Evolutionary conservation across 1,284 basidiomycete genomes (phyloP).

Genomic region (Naganishia cerealis): DNA sequence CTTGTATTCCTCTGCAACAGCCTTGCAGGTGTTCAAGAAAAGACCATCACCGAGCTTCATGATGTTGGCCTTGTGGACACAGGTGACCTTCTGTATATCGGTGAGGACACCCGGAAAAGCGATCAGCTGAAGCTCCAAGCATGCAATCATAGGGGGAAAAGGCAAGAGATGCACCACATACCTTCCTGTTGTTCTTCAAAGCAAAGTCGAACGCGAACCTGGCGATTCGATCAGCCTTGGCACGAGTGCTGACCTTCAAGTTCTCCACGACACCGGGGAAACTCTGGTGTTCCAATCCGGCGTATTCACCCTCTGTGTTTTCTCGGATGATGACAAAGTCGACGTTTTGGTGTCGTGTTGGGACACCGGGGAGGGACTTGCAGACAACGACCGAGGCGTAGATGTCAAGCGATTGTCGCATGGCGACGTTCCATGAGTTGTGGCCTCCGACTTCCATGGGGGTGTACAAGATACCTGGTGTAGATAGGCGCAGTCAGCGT

Average conservation of each 20-base stretch:
- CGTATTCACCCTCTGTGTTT: constrained; percentile 99
- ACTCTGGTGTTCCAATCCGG: constrained; percentile 95
- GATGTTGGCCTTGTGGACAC: constrained; percentile 99
- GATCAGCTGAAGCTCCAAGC: background rate
- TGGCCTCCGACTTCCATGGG: constrained; percentile 94
- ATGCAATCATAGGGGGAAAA: background rate
- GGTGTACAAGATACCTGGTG: constrained; percentile 91
- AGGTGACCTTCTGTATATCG: constrained; percentile 83
- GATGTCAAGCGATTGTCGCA: constrained; percentile 98
- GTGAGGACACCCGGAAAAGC: background rate
- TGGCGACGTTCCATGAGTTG: constrained; percentile 99
- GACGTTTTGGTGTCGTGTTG: constrained; percentile 92
- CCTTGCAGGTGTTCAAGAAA: constrained; percentile 97
- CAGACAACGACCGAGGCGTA: constrained; percentile 97
- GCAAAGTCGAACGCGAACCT: constrained; percentile 99
- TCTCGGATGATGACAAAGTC: constrained; percentile 99
- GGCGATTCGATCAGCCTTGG: constrained; percentile 94
- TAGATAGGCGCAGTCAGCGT: background rate
- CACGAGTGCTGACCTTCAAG: constrained; percentile 93
- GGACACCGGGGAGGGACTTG: constrained; percentile 96
- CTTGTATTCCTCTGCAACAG: constrained; percentile 90
- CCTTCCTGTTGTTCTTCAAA: constrained; percentile 96
- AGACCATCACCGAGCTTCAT: constrained; percentile 99
- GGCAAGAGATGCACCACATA: constrained; percentile 44
- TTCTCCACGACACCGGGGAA: constrained; percentile 98